These are phyloP conservation scores for Artemisia annua DNA, from an alignment of 129 eudicot species.

Conservation along the genomic window DNA sequence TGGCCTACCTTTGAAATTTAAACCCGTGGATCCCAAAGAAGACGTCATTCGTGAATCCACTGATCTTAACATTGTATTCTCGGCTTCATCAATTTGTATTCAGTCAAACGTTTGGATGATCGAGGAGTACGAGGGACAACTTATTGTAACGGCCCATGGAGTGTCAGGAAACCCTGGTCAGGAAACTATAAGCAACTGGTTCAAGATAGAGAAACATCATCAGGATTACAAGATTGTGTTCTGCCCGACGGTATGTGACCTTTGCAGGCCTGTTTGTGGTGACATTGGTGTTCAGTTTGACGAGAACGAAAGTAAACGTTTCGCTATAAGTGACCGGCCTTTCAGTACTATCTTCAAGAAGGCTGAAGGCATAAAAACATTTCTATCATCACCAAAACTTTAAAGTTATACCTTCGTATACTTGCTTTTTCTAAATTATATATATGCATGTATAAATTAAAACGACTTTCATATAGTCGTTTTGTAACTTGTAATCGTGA, in stretches of 20 bases:
- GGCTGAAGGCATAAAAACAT: conserved; percentile 4
- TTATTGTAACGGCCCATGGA: neutral
- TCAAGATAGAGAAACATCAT: conserved; percentile 41
- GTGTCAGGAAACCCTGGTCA: conserved; percentile 32
- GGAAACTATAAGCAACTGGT: conserved; percentile 49
- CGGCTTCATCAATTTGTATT: conserved; percentile 17
- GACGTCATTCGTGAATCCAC: conserved; percentile 40
- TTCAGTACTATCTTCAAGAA: conserved; percentile 41
- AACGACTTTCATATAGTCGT: neutral
- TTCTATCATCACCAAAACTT: too few relatives aligned
- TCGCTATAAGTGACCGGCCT: conserved; percentile 38
- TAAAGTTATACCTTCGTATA: neutral
- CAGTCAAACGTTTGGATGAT: conserved; percentile 40
- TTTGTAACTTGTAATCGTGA: neutral
- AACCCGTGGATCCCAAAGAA: conserved; percentile 20
- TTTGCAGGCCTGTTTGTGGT: conserved; percentile 44
- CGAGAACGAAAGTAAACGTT: conserved; percentile 34
- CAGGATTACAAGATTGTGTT: conserved; percentile 48
- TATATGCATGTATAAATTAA: conserved; percentile 10
- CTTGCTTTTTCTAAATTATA: neutral
- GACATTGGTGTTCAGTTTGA: conserved; percentile 41
- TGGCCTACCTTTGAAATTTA: conserved; percentile 23
- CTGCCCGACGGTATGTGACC: conserved; percentile 46
- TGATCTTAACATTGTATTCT: conserved; percentile 36
- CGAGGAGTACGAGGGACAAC: conserved; percentile 19